Evolutionary conservation across 352 stramenopile genomes (phyloP), one percentile per base, ranked within the genome.

Genomic region (Blastocystis sp.): DNA sequence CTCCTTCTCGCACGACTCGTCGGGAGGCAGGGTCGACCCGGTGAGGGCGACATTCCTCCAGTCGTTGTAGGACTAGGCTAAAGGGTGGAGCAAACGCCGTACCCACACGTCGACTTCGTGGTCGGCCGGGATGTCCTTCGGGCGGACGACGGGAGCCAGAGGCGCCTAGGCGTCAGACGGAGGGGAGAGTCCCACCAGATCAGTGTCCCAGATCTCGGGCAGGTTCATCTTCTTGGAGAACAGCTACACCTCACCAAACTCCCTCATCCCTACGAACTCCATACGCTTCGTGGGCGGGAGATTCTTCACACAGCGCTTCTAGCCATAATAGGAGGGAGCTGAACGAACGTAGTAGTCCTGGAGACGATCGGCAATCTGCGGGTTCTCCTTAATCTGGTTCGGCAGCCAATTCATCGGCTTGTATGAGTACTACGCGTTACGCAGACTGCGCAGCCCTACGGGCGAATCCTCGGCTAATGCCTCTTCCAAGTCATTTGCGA

Each of bases 211-310:
- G 56, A 79, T 79, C 69, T 79, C 69, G 2, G 69, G 69, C 11
- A 79, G 69, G 38, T 79, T 79, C 69, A 79, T 79, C 69, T 79
- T 79, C 48, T 79, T 79, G 2, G 69, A 61, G 52, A 79, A 79
- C 43, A 79, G 28, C 69, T 79, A 79, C 43, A 1, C 21, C 14
- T 79, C 48, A 79, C 28, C 2, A 40, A 23, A 79, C n/a, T 17
- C 5, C 10, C 23, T 7, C 9, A 1, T 11, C 34, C 45, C 2
- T 65, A 79, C 69, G 28, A 43, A 79, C 41, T 79, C 69, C 69
- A 79, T 79, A 0, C 69, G 69, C 43, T 60, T 79, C 34, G 69
- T 79, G 0, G 69, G 69, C 19, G 69, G 69, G 43, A 79, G 45
- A 0, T 79, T 64, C 45, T 79, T 79, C 43, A 79, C 69, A 41